Conservation (phyloP, 2,329 filamentous ascomycete genomes). For the Cladophialophora psammophila region DNA sequence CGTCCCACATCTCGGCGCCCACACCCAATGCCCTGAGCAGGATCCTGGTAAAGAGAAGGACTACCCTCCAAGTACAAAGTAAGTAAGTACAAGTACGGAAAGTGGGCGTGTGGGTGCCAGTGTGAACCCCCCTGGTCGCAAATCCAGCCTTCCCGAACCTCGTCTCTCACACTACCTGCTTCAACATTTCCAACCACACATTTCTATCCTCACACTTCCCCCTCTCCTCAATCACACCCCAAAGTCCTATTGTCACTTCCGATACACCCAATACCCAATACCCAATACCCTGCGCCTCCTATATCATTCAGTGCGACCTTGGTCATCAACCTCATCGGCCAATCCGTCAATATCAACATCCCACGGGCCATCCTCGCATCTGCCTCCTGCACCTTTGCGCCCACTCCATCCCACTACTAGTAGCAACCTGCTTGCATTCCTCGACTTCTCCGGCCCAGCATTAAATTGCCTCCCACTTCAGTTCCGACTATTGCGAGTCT, state of each 20-base stretch:
- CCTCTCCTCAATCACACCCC: constrained; percentile 23
- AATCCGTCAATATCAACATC: constrained; percentile 21
- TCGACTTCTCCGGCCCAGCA: constrained; percentile 1
- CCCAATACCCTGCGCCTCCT: constrained; percentile 3
- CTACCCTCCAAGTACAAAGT: not conserved
- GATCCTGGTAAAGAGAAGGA: not conserved
- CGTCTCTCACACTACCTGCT: constrained; percentile 24
- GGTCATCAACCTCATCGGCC: not conserved
- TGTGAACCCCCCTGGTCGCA: constrained; percentile 19
- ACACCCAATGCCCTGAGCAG: constrained; percentile 3
- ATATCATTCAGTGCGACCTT: constrained; percentile 13
- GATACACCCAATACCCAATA: constrained; percentile 13
- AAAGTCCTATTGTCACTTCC: constrained; percentile 16
- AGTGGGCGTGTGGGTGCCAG: constrained; percentile 5
- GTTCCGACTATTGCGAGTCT: constrained; percentile 1
- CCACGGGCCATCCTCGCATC: constrained; percentile 11
- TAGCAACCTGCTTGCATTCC: not conserved
- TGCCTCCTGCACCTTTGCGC: constrained; percentile 10
- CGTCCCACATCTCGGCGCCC: constrained; percentile 14
- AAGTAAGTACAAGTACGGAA: no score
- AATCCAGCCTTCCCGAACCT: constrained; percentile 24
- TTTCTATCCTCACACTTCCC: constrained; percentile 22
- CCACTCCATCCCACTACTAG: constrained; percentile 1
- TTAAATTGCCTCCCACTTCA: constrained; percentile 15
- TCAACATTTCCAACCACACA: constrained; percentile 21